These are phyloP conservation scores for Zea mays DNA, from an alignment of 176 grass and related monocot genomes.

Conservation along the genomic window DNA sequence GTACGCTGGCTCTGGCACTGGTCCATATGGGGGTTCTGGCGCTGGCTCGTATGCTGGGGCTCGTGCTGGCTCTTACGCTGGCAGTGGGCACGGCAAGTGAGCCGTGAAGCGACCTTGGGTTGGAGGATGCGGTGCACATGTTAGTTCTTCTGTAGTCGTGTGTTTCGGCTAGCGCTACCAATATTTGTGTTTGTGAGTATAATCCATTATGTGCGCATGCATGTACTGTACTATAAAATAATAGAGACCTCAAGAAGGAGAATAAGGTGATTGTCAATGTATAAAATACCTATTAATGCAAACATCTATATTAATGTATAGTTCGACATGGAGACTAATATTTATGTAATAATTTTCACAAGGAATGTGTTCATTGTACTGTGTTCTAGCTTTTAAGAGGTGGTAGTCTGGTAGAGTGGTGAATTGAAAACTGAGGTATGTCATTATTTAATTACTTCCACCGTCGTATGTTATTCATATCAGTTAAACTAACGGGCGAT, in stretches of 20 bases:
- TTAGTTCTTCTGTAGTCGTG: background rate
- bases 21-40: background rate
- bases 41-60: conserved; percentile 46
- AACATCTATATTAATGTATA: conserved; percentile 8
- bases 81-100: conserved; percentile 42
- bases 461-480: too few relatives aligned
- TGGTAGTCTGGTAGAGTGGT: background rate
- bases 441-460: background rate
- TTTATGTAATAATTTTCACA: background rate
- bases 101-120: conserved; percentile 1
- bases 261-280: conserved; percentile 12
- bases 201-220: background rate
- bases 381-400: background rate
- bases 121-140: background rate
- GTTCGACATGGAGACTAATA: background rate
- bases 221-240: conserved; percentile 27
- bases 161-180: background rate
- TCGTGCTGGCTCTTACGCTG: conserved; percentile 43
- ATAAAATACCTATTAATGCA: background rate
- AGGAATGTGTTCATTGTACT: background rate
- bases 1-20: background rate
- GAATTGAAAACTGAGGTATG: background rate
- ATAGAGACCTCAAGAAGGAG: background rate
- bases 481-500: too few relatives aligned
- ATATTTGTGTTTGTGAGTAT: background rate